Evolutionary conservation across 1,139 yeast genomes (phyloP), one percentile per base, ranked within the genome.

Genomic region (Nadsonia starkeyi-henricii): DNA sequence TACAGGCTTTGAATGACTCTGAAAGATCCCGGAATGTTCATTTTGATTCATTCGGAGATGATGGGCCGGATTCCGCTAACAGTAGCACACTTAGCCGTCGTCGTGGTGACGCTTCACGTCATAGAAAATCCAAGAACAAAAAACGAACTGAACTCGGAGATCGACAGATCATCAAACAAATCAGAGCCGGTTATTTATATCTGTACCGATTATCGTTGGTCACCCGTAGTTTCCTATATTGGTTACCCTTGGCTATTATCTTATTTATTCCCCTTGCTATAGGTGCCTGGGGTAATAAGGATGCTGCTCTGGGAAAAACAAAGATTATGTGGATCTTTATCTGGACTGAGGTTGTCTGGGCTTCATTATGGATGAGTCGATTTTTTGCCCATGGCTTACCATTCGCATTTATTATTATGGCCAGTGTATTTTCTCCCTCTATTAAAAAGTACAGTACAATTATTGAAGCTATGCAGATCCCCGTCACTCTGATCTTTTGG

Each of bases 261-360:
- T 51, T 68, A 47, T 68, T 68, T 45, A 54, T 68, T 42, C 72
- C 72, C 1, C 58, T 68, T 39, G 68, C 70, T 1, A 58, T 61
- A 7, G 71, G 70, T 23, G 70, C 69, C 2, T 67, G 68, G 66
- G 65, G 57, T 20, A 53, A 57, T 41, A 59, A 57, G 1, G 52
- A 55, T 17, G 64, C 64, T 3, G 18, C 51, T 15, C 51, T 68
- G 7, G 72, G 71, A 33, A 55, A 60, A 19, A 62, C 65, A 18
- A 58, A 65, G 1, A 57, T 68, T 20, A 57, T 63, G 61, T 68
- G 71, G 71, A 52, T 68, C 20, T 68, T 68, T 49, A 65, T 68
- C 44, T 68, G 72, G 72, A 55, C 66, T n/a, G 72, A 68, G 51
- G 62, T 68, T 30, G 67, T 62, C 23, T 68, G 72, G 72, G 69